phyloP scores from a whole-genome alignment of 805 yeast species.

The Deakozyma indianensis region DNA sequence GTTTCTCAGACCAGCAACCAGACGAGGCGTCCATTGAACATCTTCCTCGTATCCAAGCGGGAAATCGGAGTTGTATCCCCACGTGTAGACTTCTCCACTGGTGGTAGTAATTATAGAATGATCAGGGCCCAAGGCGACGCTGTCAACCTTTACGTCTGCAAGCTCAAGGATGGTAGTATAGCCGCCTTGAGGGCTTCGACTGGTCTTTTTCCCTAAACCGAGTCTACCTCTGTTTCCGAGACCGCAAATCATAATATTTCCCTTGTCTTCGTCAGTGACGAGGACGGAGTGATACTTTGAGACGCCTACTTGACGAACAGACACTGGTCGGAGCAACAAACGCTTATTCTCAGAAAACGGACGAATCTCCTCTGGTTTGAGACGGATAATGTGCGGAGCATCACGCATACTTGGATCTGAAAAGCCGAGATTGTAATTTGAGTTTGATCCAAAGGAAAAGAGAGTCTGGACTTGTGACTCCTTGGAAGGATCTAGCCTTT shows the following conservation, averaged over 20 bases:
- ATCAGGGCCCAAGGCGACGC: constrained; percentile 43
- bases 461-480: constrained; percentile 12
- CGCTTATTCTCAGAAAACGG: not conserved
- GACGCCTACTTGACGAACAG: constrained; percentile 34
- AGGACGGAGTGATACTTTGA: constrained; percentile 56
- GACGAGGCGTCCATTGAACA: constrained; percentile 23
- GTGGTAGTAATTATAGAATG: constrained; percentile 49
- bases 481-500: not conserved
- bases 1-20: constrained; percentile 23
- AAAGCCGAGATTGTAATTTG: constrained; percentile 48
- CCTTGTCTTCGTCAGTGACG: constrained; percentile 33
- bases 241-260: constrained; percentile 48
- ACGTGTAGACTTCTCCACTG: constrained; percentile 43
- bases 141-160: constrained; percentile 17
- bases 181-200: constrained; percentile 23
- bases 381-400: constrained; percentile 27
- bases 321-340: constrained; percentile 24
- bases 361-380: constrained; percentile 10
- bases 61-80: constrained; percentile 65
- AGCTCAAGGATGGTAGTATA: constrained; percentile 31
- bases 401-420: constrained; percentile 45
- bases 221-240: constrained; percentile 57
- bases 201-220: constrained; percentile 32
- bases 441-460: constrained; percentile 48
- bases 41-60: constrained; percentile 44